A percentile compares a stretch with the other conserved stretches of the same genome.
These are phyloP conservation scores for Grigorovia yakushimaensis DNA, from an alignment of 805 yeast genomes.

Conservation along the genomic window DNA sequence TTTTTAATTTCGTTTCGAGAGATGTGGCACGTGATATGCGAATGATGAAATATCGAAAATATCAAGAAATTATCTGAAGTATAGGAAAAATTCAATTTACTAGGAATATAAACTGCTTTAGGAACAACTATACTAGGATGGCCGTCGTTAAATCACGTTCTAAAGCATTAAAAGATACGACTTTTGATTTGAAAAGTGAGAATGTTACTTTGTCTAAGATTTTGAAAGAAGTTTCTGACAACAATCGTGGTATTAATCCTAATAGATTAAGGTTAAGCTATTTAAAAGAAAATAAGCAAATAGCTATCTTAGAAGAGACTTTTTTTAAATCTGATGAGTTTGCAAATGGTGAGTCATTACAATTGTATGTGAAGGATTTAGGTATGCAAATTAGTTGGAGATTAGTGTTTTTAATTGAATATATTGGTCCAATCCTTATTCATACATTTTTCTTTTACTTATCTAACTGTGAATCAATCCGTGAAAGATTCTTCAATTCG, in stretches of 20 bases:
- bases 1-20: neutral
- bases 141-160: slow-evolving; percentile 48
- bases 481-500: neutral
- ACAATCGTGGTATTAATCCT: slow-evolving; percentile 34
- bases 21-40: neutral
- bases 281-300: slow-evolving; percentile 26
- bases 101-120: too few species aligned
- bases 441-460: slow-evolving; percentile 58
- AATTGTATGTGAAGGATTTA: slow-evolving; percentile 67
- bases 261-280: slow-evolving; percentile 50
- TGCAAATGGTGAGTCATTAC: slow-evolving; percentile 29
- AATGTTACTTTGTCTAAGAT: slow-evolving; percentile 38
- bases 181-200: slow-evolving; percentile 25
- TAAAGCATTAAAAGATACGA: slow-evolving; percentile 41
- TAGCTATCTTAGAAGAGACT: slow-evolving; percentile 20
- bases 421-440: slow-evolving; percentile 77
- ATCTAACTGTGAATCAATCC: slow-evolving; percentile 9
- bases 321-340: slow-evolving; percentile 25
- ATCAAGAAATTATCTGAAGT: too few species aligned
- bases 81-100: too few species aligned
- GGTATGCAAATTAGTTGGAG: slow-evolving; percentile 93
- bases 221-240: slow-evolving; percentile 33
- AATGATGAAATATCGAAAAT: too few species aligned
- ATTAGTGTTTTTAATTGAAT: slow-evolving; percentile 81
- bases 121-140: too few species aligned